Evolutionary conservation across 2,329 filamentous ascomycete genomes (phyloP).

Genomic region (Aspergillus sp.): DNA sequence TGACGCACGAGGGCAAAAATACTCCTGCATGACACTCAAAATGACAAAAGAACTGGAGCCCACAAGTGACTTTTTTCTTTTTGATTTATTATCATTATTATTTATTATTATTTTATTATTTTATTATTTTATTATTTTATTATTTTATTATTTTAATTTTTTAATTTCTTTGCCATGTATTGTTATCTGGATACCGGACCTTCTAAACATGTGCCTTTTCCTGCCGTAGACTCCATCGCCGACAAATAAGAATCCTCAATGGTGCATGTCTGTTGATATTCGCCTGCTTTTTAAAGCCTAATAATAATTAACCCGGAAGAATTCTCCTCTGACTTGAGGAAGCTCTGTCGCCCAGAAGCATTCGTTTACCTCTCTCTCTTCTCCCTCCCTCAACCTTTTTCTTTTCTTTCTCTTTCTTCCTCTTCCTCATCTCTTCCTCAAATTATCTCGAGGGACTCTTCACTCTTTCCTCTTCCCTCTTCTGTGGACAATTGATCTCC

Average conservation of each 20-base stretch:
- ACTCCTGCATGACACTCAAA: constrained; percentile 39
- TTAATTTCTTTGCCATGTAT: constrained; percentile 14
- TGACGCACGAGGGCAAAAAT: constrained; percentile 38
- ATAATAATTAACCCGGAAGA: constrained; percentile 7
- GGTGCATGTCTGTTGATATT: constrained; percentile 13
- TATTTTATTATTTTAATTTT: constrained; percentile 6
- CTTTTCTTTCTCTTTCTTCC: not conserved
- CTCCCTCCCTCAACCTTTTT: not conserved
- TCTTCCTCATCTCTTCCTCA: not conserved
- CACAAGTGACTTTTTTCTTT: constrained; percentile 3
- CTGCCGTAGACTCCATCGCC: constrained; percentile 10
- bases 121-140: constrained; percentile 6
- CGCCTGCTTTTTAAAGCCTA: constrained; percentile 7
- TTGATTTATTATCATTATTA: constrained; percentile 7
- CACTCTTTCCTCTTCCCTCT: constrained; percentile 9
- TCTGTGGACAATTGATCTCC: not conserved
- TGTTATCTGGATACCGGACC: constrained; percentile 10
- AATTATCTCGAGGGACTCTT: not conserved
- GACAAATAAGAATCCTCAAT: constrained; percentile 18
- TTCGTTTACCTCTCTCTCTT: not conserved
- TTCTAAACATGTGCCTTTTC: constrained; percentile 18
- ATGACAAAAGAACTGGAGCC: constrained; percentile 27
- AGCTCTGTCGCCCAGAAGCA: too few species aligned
- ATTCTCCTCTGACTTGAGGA: constrained; percentile 2
- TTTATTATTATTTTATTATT: constrained; percentile 7